These are phyloP conservation scores for Saccharomyces hybrid DNA, from an alignment of 1,139 yeast genomes.

Conservation along the genomic window DNA sequence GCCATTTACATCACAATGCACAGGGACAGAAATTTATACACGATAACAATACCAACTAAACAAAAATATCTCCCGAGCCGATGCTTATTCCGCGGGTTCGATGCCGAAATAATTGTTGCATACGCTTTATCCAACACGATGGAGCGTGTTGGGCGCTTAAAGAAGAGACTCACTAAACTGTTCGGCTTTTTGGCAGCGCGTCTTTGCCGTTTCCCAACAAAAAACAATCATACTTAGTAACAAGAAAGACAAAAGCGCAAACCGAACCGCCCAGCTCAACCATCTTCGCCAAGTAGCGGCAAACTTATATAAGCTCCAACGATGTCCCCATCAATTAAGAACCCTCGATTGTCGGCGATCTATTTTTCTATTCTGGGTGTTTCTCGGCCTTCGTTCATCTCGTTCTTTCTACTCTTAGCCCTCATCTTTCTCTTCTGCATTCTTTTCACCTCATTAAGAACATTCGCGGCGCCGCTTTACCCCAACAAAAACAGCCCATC, in stretches of 20 bases:
- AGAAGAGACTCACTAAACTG: background rate
- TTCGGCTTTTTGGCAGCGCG: background rate
- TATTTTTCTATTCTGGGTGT: background rate
- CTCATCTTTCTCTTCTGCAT: background rate
- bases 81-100: background rate
- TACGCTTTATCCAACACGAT: background rate
- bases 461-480: background rate
- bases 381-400: background rate
- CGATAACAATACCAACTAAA: background rate
- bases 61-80: background rate
- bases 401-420: background rate
- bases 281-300: background rate
- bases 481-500: background rate
- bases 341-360: background rate
- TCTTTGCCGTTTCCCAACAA: background rate
- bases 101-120: background rate
- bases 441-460: background rate
- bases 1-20: conserved; percentile 1
- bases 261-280: background rate
- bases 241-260: background rate
- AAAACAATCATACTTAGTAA: background rate
- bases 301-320: background rate
- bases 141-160: background rate
- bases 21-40: background rate
- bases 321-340: background rate